Percentiles rank a stretch among this genome's conserved stretches.
Conservation (phyloP, 345 rosid genomes). For the Populus alba region DNA sequence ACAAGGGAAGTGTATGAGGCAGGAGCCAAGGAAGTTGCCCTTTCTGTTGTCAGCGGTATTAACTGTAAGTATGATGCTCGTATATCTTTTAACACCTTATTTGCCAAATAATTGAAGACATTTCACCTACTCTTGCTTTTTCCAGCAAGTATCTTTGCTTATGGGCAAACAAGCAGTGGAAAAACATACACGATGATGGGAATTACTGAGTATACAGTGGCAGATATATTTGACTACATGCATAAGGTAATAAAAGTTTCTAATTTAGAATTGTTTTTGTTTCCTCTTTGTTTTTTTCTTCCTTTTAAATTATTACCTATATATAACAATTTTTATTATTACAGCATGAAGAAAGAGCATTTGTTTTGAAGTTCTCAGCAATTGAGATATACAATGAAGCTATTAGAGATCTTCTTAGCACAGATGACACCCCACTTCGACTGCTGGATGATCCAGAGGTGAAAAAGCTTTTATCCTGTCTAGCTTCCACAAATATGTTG, state of each 20-base stretch:
- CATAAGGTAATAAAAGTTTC: constrained; percentile 49
- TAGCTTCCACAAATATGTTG: constrained; percentile 1
- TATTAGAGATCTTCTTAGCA: constrained; percentile 76
- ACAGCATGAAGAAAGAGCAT: constrained; percentile 94
- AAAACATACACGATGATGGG: constrained; percentile 98
- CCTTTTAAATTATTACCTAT: constrained; percentile 1
- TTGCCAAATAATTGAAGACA: neutral
- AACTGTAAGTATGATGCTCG: constrained; percentile 58
- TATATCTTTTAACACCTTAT: neutral
- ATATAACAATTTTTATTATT: constrained; percentile 13
- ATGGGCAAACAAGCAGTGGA: constrained; percentile 99
- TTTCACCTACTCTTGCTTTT: constrained; percentile 2
- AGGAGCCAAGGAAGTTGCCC: constrained; percentile 82
- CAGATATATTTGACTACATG: constrained; percentile 88
- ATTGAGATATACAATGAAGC: constrained; percentile 97
- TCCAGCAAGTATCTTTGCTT: constrained; percentile 93
- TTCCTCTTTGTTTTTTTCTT: constrained; percentile 11
- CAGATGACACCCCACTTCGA: constrained; percentile 71
- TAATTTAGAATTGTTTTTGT: constrained; percentile 7
- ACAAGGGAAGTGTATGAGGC: constrained; percentile 81
- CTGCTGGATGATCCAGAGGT: constrained; percentile 97
- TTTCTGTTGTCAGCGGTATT: constrained; percentile 83
- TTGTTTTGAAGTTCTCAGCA: constrained; percentile 87
- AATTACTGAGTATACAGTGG: constrained; percentile 76
- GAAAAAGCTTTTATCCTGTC: constrained; percentile 9